Base-by-base conservation (phyloP, 441 rosid species). In the Populus hybrid region DNA sequence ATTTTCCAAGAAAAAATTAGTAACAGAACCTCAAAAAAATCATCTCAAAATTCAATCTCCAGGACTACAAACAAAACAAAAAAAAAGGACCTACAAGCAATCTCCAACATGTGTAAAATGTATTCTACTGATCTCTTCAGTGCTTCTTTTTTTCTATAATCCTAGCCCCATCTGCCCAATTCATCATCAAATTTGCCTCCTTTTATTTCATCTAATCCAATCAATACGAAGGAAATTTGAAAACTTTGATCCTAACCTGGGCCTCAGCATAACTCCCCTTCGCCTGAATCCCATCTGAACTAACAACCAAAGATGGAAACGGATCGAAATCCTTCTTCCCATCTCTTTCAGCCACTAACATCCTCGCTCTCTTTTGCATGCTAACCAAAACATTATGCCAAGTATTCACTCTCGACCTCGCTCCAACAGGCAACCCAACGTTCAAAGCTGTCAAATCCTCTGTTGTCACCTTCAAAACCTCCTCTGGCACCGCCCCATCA, bases 231-330 rank as follows among this genome's bases (percentile, higher is more conserved):
- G 28, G 11, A 10, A 23, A 4, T 4, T 63, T 63, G 28, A 9
- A 3, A 24, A 5, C 26, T 70, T 24, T 7, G 67, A 70, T 65
- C 70, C 86, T 76, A 69, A 91, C 98, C 98, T 96, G 99, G 78
- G 99, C 91, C 86, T 92, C 91, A 24, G 98, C 98, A 75, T 89
- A 96, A 85, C 92, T 88, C 40, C 99, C 99, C 76, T 91, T 89
- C 12, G 99, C 96, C 34, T 83, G 83, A 72, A 92, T 79, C 5
- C 92, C 95, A 7, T 88, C 76, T 14, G 91, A 82, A 18, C 90
- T 85, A 68, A 96, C 80, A 5, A 89, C 75, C 78, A 96, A 69
- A 1, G 99, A 91, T 16, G 99, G 98, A 78, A 96, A 94, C 1
- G 94, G 97, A 79, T 92, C 92, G 40, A 83, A 90, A 1, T 84